Base-by-base conservation (phyloP, 768 basidiomycete genomes). In the Ephemerocybe angulata region DNA sequence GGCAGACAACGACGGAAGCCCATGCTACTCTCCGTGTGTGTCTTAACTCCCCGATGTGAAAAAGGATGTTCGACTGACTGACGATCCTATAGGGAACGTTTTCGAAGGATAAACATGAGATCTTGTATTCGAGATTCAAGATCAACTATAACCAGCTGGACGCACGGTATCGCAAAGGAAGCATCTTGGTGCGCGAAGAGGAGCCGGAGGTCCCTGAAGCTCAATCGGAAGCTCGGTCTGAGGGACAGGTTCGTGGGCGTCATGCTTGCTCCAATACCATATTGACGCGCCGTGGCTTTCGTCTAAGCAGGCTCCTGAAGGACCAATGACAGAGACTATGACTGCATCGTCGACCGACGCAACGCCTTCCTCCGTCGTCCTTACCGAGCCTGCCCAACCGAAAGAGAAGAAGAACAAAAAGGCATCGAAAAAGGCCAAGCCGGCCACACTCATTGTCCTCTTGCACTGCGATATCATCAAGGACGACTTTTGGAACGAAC, bases 31-130 rank as follows among this genome's bases (percentile, higher is more conserved):
- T 99, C 5, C 80, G 80, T 62, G 94, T 94, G 54, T 41, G 77
- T 31, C 13, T 27, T 33, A 29, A 33, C 41, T 37, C 25, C 15
- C 25, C n/a, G n/a, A n/a, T n/a, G n/a, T n/a, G n/a, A n/a, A 13
- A 53, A 35, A n/a, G 29, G n/a, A 22, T 52, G 35, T 40, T 10
- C 15, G 50, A 24, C 22, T 31, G 19, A 43, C 31, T 42, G 40
- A 22, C 40, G 12, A 24, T 54, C 48, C 15, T 53, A 0, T 57
- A 98, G 94, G 92, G 94, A 1, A 97, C 94, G 0, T 76, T 90
- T 28, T 90, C 97, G 8, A 83, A 85, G 52, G 82, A 89, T 58
- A 99, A 99, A 72, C 82, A 99, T 58, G 96, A 98, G 69, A 86
- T 98, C 3, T 75, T 99, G 2, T 95, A 87, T 72, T 76, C 81